phyloP scores from a whole-genome alignment of 805 yeast genomes.

The Metschnikowia kunwiensis region DNA sequence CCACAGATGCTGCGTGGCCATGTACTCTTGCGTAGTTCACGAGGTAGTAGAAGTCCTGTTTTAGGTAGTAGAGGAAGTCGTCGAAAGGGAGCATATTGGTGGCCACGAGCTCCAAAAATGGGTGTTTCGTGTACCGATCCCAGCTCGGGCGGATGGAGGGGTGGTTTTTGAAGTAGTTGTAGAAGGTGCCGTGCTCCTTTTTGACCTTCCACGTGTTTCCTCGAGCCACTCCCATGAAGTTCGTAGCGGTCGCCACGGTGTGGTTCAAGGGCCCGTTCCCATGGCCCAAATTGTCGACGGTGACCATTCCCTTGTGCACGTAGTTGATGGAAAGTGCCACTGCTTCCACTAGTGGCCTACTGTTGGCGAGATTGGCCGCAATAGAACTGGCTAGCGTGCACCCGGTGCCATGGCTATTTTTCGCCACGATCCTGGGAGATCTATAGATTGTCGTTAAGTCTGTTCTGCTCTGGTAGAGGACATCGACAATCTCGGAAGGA shows the following conservation, averaged over 20 bases:
- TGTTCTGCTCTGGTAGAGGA: slow-evolving; percentile 45
- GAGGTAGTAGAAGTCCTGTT: slow-evolving; percentile 69
- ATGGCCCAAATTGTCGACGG: slow-evolving; percentile 3
- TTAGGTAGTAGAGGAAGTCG: slow-evolving; percentile 52
- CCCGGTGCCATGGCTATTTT: slow-evolving; percentile 84
- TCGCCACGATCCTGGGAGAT: slow-evolving; percentile 45
- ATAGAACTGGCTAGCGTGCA: slow-evolving; percentile 83
- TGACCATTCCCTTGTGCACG: slow-evolving; percentile 61
- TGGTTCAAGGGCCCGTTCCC: slow-evolving; percentile 9
- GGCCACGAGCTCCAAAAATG: slow-evolving; percentile 56
- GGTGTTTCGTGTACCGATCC: slow-evolving; percentile 58
- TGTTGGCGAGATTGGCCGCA: slow-evolving; percentile 68
- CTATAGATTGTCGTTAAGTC: slow-evolving; percentile 42
- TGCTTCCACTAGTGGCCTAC: slow-evolving; percentile 44
- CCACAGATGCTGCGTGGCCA: slow-evolving; percentile 58
- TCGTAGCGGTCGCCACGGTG: slow-evolving; percentile 1
- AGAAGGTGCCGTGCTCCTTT: slow-evolving; percentile 21
- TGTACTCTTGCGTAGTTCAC: slow-evolving; percentile 67
- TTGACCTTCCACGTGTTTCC: slow-evolving; percentile 1
- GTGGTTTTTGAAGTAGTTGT: slow-evolving; percentile 53
- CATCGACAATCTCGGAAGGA: slow-evolving; percentile 41
- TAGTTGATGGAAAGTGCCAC: slow-evolving; percentile 58
- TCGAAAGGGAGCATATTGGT: slow-evolving; percentile 46
- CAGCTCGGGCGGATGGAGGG: slow-evolving; percentile 54
- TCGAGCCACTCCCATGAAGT: slow-evolving; percentile 2